Evolutionary conservation across 352 stramenopile species (phyloP), one percentile per base, ranked within the genome.

Genomic region (Blastocystis sp.): DNA sequence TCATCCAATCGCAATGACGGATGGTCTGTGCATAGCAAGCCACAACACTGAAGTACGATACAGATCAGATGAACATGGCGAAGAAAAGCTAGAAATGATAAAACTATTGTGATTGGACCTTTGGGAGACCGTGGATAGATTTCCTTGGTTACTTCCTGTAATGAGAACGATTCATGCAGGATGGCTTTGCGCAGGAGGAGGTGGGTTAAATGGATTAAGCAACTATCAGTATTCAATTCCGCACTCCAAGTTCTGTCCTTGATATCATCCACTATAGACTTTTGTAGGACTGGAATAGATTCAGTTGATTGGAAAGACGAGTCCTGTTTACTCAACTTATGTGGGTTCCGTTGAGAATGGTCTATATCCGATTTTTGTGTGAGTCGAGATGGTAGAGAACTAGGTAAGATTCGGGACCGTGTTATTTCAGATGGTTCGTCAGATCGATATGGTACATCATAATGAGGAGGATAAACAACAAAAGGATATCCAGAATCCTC

Each of bases 351-450:
- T 0, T 32, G 42, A 69, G 59, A 42, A n/a, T 69, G 1, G n/a
- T 24, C 24, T n/a, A 42, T 35, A 46, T 42, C 59, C 21, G 59
- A 4, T 21, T 69, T 21, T 35, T n/a, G 16, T 4, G 59, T 46
- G 5, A 35, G 14, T 7, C 59, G 59, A 4, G 24, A n/a, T n/a
- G 59, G 59, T n/a, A 69, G 59, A 69, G 35, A 21, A 42, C 59
- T 69, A n/a, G 42, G 63, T 54, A 52, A n/a, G 24, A 74, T 14
- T 14, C 63, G 63, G 2, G 63, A 74, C 21, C 11, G 29, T 11
- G 63, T 74, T 29, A 74, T 74, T n/a, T 46, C 42, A 9, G 63
- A 27, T 46, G 63, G 35, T 51, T 74, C 63, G 5, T 46, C 63
- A 1, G 63, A 46, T 29, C 29, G 35, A 27, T 52, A 74, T 32